phyloP scores from a whole-genome alignment of 2,329 filamentous ascomycete genomes.

The Nemania abortiva region DNA sequence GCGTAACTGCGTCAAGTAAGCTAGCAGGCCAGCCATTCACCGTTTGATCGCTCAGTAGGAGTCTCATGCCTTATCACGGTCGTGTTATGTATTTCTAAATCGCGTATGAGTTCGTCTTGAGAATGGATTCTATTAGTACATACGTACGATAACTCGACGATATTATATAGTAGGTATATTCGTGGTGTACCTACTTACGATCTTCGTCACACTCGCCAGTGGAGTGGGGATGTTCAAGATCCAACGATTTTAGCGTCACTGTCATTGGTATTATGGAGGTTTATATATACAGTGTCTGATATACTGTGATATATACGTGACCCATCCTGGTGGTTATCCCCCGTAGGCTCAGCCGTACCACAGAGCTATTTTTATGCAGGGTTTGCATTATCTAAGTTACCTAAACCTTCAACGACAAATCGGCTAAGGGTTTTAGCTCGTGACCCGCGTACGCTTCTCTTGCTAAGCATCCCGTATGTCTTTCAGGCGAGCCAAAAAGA shows the following conservation, averaged over 20 bases:
- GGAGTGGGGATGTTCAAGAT: background rate
- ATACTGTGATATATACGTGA: background rate
- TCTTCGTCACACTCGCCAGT: background rate
- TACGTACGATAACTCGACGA: background rate
- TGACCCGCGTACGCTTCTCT: constrained; percentile 24
- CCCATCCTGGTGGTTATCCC: constrained; percentile 17
- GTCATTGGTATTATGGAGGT: background rate
- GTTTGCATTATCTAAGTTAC: constrained; percentile 28
- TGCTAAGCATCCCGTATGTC: constrained; percentile 1
- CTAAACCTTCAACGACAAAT: constrained; percentile 16
- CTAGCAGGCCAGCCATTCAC: background rate
- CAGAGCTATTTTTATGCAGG: constrained; percentile 34
- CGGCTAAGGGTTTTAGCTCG: constrained; percentile 25
- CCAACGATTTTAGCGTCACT: background rate
- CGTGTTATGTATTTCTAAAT: background rate
- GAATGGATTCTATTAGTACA: background rate
- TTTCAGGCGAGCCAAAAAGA: constrained; percentile 5
- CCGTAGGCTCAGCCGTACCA: background rate
- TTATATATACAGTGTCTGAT: background rate
- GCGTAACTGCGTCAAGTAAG: background rate
- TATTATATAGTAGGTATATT: background rate
- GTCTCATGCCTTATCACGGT: background rate
- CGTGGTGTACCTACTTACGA: background rate
- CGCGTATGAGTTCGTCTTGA: background rate
- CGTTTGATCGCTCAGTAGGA: background rate